Percentiles rank a stretch among this genome's conserved stretches.
These are phyloP conservation scores for Fraxinus sp. DNA, from an alignment of 305 asterid genomes.

Conservation along the genomic window DNA sequence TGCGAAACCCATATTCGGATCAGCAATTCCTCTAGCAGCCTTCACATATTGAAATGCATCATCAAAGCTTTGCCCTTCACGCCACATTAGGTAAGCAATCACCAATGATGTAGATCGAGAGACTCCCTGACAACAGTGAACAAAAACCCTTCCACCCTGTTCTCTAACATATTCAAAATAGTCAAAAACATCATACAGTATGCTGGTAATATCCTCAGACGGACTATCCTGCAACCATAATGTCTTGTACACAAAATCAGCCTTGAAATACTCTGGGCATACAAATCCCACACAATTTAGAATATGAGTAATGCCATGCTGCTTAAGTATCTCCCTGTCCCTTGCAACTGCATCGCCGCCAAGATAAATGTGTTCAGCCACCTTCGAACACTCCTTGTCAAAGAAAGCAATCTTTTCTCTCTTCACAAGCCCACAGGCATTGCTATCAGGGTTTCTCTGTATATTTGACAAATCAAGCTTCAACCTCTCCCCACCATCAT, in stretches of 20 bases:
- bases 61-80: constrained; percentile 67
- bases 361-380: constrained; percentile 70
- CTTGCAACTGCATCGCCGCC: constrained; percentile 85
- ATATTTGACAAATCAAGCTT: constrained; percentile 56
- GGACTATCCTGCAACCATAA: constrained; percentile 61
- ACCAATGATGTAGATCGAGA: constrained; percentile 92
- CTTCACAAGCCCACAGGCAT: constrained; percentile 38
- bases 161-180: constrained; percentile 56
- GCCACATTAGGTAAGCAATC: constrained; percentile 98
- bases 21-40: constrained; percentile 78
- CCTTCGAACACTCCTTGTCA: constrained; percentile 83
- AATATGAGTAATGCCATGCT: constrained; percentile 79
- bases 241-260: constrained; percentile 45
- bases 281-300: constrained; percentile 86
- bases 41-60: constrained; percentile 85
- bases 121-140: constrained; percentile 91
- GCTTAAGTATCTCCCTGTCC: constrained; percentile 63
- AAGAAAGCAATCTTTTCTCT: constrained; percentile 72
- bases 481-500: constrained; percentile 41
- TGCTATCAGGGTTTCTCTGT: constrained; percentile 36
- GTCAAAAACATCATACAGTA: constrained; percentile 57
- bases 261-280: constrained; percentile 80
- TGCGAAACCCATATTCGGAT: constrained; percentile 91
- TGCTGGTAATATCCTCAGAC: constrained; percentile 56
- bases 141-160: constrained; percentile 48